Conservation (phyloP, 2,329 filamentous ascomycete species). For the Xylariomycetidae sp. region DNA sequence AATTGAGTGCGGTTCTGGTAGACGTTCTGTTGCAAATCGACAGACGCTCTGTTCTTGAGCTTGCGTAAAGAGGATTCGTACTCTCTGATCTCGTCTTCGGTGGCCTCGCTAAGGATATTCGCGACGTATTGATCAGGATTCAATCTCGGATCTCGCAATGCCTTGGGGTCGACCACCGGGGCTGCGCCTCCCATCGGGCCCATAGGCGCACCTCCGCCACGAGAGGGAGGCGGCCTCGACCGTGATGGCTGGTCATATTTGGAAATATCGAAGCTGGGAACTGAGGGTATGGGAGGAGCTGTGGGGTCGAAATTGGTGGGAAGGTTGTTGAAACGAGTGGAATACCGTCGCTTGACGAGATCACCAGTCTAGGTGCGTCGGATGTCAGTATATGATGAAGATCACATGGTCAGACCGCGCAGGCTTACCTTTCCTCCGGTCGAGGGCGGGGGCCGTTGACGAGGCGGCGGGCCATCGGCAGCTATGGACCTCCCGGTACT, state of each 20-base stretch:
- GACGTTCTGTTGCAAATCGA: conserved; percentile 89
- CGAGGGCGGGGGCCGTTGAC: conserved; percentile 39
- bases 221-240: conserved; percentile 49
- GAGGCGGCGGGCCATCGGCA: conserved; percentile 27
- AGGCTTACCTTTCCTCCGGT: conserved; percentile 53
- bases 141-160: conserved; percentile 74
- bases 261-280: conserved; percentile 48
- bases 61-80: conserved; percentile 74
- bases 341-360: conserved; percentile 91
- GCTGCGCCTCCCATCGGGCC: conserved; percentile 43
- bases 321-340: conserved; percentile 79
- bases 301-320: conserved; percentile 65
- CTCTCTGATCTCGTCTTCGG: conserved; percentile 78
- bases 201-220: conserved; percentile 41
- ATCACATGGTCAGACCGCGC: conserved; percentile 1
- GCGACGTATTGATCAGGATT: conserved; percentile 75
- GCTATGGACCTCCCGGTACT: conserved; percentile 26
- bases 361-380: conserved; percentile 56
- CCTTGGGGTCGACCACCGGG: conserved; percentile 70
- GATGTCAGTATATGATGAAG: conserved; percentile 3
- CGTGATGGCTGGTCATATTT: conserved; percentile 50
- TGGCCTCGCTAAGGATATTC: conserved; percentile 73
- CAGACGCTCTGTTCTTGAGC: conserved; percentile 71
- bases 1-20: conserved; percentile 97
- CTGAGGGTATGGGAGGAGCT: conserved; percentile 66